Evolutionary conservation across 306 rosid species (phyloP), one percentile per base, ranked within the genome.

Genomic region (Albizia julibrissin): DNA sequence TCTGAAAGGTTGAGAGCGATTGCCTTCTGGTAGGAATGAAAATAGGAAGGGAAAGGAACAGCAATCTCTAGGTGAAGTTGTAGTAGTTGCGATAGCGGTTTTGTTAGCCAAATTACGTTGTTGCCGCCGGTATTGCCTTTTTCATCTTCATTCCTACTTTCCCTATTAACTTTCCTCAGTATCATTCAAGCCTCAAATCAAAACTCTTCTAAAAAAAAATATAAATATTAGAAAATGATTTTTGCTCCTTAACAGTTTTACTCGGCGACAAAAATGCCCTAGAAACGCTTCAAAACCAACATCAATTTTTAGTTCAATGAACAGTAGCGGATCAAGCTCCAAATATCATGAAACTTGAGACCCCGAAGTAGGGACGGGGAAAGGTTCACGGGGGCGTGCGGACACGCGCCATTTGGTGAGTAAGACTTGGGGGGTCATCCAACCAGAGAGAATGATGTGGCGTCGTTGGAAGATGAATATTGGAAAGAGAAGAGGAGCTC

Each of bases 41-140:
- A 82, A 80, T 34, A 50, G 64, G 70, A 83, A 75, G 85, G 84
- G 87, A 83, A 87, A 86, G 89, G 87, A 79, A 22, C 85, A 81
- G 91, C 88, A 87, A 85, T 82, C 90, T n/a, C n/a, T n/a, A n/a
- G n/a, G n/a, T n/a, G n/a, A n/a, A n/a, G n/a, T n/a, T n/a, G n/a
- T n/a, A 81, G 89, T 79, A 75, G 83, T 69, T 77, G 81, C 74
- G 82, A 82, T 54, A 29, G 80, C 76, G 80, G 37, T 66, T 88
- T 85, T 37, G 69, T 68, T 46, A 79, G 34, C 77, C 22, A 42
- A 69, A 72, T 71, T 72, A 72, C 50, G 42, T 39, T 27, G 29
- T 49, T 68, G 77, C 74, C 75, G 44, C 29, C 77, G 49, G 40
- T 82, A 21, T 82, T 37, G 61, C 54, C 37, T 50, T 77, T 78